Evolutionary conservation across 2,329 filamentous ascomycete genomes (phyloP).

Genomic region (Pseudogymnoascus verrucosus): DNA sequence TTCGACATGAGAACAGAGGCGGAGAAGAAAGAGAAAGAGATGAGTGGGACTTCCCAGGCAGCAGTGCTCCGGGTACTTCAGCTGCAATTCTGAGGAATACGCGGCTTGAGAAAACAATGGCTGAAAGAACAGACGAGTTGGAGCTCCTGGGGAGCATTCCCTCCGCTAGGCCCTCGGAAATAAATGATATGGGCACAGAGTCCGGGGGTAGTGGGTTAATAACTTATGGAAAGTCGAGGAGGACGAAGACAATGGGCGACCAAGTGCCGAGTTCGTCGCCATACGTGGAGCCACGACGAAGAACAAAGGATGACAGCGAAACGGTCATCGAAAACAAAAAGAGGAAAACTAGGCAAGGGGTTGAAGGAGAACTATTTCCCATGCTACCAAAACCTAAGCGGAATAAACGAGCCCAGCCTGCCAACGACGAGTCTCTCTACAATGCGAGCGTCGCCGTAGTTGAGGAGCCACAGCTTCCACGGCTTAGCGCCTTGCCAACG

Average conservation of each 20-base stretch:
- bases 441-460: neutral
- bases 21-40: neutral
- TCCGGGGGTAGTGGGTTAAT: neutral
- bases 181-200: neutral
- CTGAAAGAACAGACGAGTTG: neutral
- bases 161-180: neutral
- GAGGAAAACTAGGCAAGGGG: constrained; percentile 2
- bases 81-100: neutral
- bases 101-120: neutral
- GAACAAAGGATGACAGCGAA: neutral
- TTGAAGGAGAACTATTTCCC: constrained; percentile 5
- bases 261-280: neutral
- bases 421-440: neutral
- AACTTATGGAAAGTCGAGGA: constrained; percentile 7
- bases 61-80: constrained; percentile 6
- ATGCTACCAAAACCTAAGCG: constrained; percentile 11
- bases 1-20: neutral
- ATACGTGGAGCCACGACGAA: neutral
- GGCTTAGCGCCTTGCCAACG: neutral
- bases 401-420: constrained; percentile 2
- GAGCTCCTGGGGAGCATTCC: neutral
- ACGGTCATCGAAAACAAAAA: neutral
- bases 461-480: neutral
- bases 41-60: constrained; percentile 12
- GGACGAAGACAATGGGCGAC: constrained; percentile 7